Percentiles rank a stretch among this genome's conserved stretches.
Evolutionary conservation across 441 rosid genomes (phyloP).

Genomic region (Gossypium laxum): DNA sequence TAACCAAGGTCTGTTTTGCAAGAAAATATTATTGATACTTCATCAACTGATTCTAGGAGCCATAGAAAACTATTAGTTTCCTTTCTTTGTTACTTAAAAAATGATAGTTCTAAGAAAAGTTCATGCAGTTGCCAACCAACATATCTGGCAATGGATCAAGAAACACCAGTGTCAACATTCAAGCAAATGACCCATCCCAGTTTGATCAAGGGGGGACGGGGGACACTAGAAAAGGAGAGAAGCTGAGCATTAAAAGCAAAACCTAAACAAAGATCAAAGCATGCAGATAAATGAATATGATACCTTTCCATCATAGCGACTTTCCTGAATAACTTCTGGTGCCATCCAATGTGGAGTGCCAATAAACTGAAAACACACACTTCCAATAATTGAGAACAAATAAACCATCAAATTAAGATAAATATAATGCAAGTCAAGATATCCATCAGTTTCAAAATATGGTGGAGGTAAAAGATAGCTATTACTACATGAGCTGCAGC

Average conservation of each 20-base stretch:
- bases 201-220: not conserved
- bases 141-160: no score
- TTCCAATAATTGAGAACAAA: not conserved
- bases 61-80: not conserved
- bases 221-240: not conserved
- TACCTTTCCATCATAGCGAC: conserved; percentile 99
- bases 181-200: conserved; percentile 6
- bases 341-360: conserved; percentile 99
- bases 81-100: not conserved
- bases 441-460: not conserved
- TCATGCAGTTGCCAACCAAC: not conserved
- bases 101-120: not conserved
- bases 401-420: not conserved
- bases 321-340: conserved; percentile 98
- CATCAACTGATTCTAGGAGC: not conserved
- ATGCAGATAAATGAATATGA: conserved; percentile 13
- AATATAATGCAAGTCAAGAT: not conserved
- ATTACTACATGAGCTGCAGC: not conserved
- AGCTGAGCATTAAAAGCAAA: not conserved
- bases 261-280: conserved; percentile 1
- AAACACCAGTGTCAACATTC: not conserved
- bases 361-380: conserved; percentile 51
- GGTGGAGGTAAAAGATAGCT: not conserved
- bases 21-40: not conserved
- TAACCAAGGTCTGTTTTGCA: not conserved